A percentile compares a stretch with the other conserved stretches of the same genome.
Evolutionary conservation across 495 filamentous ascomycete genomes (phyloP).

Genomic region (Xylaria intraflava): DNA sequence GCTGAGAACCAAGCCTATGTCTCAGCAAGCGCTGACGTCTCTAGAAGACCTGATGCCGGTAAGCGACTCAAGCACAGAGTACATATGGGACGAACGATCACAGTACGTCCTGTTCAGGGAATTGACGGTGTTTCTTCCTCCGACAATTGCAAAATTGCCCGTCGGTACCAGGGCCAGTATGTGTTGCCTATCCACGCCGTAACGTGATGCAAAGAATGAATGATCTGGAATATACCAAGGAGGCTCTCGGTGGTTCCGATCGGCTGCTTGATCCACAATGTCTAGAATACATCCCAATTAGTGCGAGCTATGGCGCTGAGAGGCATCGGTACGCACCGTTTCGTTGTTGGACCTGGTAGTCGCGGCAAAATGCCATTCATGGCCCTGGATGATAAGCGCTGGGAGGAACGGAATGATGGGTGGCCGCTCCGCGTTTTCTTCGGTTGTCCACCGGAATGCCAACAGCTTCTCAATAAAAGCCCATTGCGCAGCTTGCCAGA

Average conservation of each 20-base stretch:
- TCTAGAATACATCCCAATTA: too few relatives aligned
- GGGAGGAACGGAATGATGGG: not conserved
- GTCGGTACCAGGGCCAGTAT: slow-evolving; percentile 1
- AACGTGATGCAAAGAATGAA: not conserved
- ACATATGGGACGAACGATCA: too few relatives aligned
- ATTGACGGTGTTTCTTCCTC: too few relatives aligned
- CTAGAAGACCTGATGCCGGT: too few relatives aligned
- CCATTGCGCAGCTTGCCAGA: slow-evolving; percentile 4
- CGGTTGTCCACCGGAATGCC: not conserved
- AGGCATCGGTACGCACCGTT: not conserved
- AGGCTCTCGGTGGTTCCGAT: not conserved
- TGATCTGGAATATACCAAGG: not conserved
- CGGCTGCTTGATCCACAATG: not conserved
- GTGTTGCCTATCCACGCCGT: not conserved
- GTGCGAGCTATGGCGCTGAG: too few relatives aligned
- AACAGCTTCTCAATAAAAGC: not conserved
- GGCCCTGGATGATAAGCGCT: slow-evolving; percentile 2
- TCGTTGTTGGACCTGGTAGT: not conserved
- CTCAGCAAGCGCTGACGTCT: too few relatives aligned
- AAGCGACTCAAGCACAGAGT: too few relatives aligned
- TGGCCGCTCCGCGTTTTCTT: not conserved
- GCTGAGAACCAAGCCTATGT: too few relatives aligned
- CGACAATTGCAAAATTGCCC: not conserved
- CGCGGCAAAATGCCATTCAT: not conserved
- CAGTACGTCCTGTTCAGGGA: too few relatives aligned